Conservation (phyloP, 345 rosid genomes). For the Arabidopsis thaliana region TAIR10.1 NC_003076.8:5858501-5859000, state of each 20-base stretch:
- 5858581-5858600: background rate
- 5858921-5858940: conserved; percentile 74
- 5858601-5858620: conserved; percentile 49
- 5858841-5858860: conserved; percentile 67
- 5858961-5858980: conserved; percentile 19
- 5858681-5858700: conserved; percentile 51
- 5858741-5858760: conserved; percentile 9
- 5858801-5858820: conserved; percentile 67
- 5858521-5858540: background rate
- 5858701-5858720: conserved; percentile 46
- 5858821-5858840: conserved; percentile 82
- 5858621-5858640: conserved; percentile 54
- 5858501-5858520: background rate
- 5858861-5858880: conserved; percentile 70
- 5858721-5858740: conserved; percentile 45
- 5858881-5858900: conserved; percentile 71
- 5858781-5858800: conserved; percentile 49
- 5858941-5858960: conserved; percentile 56
- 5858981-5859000: background rate
- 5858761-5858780: conserved; percentile 58
- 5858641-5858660: conserved; percentile 55
- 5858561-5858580: background rate
- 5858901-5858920: conserved; percentile 71
- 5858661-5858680: conserved; percentile 59
- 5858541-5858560: background rate